A percentile compares a stretch with the other conserved stretches of the same genome.
These are phyloP conservation scores for Diplotaxis tenuifolia DNA, from an alignment of 345 rosid species.

Conservation along the genomic window DNA sequence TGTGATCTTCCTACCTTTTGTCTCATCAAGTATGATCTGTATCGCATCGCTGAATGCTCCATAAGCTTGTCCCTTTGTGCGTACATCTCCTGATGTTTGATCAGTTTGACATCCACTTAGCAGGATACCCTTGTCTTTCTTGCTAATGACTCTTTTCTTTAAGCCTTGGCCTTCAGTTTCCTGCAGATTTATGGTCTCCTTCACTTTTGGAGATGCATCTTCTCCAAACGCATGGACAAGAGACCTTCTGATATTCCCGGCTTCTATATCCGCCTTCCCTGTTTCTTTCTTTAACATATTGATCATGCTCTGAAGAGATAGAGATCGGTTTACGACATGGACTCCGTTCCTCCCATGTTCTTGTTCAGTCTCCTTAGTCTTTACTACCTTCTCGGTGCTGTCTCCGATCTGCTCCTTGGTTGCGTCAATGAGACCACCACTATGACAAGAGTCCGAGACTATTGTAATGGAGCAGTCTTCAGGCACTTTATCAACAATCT, in stretches of 20 bases:
- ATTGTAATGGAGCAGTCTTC: conserved; percentile 59
- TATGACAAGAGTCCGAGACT: conserved; percentile 83
- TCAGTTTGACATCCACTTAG: conserved; percentile 82
- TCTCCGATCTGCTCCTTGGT: conserved; percentile 86
- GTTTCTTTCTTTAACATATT: conserved; percentile 79
- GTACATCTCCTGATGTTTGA: conserved; percentile 86
- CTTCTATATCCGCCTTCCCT: conserved; percentile 72
- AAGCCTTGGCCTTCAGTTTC: conserved; percentile 50
- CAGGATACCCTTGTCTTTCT: conserved; percentile 62
- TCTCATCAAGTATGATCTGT: conserved; percentile 55
- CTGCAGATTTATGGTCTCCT: conserved; percentile 51
- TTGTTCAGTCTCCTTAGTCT: conserved; percentile 29
- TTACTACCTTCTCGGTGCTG: not conserved
- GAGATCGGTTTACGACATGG: conserved; percentile 53
- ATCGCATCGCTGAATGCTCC: conserved; percentile 92
- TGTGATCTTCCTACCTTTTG: conserved; percentile 45
- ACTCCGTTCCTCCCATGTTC: conserved; percentile 38
- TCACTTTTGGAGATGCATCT: conserved; percentile 65
- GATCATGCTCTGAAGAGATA: conserved; percentile 68
- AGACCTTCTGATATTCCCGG: conserved; percentile 69
- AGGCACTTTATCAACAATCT: conserved; percentile 63
- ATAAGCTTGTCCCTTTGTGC: conserved; percentile 56
- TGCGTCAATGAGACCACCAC: conserved; percentile 81
- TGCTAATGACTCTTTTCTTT: conserved; percentile 23
- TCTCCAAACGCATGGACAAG: conserved; percentile 70